Evolutionary conservation across 2,329 filamentous ascomycete genomes (phyloP).

Genomic region (Hymenoscyphus scutula): DNA sequence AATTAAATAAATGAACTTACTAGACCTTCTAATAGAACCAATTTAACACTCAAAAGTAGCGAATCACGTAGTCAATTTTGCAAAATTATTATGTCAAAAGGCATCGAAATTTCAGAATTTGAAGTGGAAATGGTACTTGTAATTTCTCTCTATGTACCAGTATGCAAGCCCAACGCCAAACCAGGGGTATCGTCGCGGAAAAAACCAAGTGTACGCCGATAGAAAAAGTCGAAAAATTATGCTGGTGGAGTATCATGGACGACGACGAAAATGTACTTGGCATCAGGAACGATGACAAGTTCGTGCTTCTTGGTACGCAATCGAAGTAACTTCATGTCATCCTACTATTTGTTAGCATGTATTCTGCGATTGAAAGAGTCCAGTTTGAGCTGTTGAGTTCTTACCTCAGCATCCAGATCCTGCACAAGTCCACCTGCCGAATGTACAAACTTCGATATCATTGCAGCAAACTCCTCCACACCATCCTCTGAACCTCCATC

Average conservation of each 20-base stretch:
- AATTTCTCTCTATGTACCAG: neutral
- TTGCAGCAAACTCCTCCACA: conserved; percentile 69
- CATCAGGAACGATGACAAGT: conserved; percentile 77
- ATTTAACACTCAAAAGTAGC: too few species aligned
- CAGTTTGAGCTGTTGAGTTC: conserved; percentile 8
- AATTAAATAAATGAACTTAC: too few species aligned
- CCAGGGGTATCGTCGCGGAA: conserved; percentile 15
- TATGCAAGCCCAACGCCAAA: conserved; percentile 11
- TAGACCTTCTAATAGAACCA: too few species aligned
- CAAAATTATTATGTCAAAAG: too few species aligned
- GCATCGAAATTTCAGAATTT: too few species aligned
- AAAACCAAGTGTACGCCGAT: conserved; percentile 1
- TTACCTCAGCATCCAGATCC: conserved; percentile 68
- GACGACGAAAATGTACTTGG: conserved; percentile 75
- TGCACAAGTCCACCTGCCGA: conserved; percentile 67
- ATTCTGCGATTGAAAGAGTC: neutral
- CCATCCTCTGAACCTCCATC: conserved; percentile 15
- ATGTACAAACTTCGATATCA: conserved; percentile 75
- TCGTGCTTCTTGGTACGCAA: conserved; percentile 83
- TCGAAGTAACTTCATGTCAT: conserved; percentile 73
- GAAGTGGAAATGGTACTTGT: neutral
- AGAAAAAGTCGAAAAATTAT: conserved; percentile 37
- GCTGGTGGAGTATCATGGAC: conserved; percentile 64
- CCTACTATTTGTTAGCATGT: conserved; percentile 42
- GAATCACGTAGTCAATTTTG: too few species aligned